phyloP scores from a whole-genome alignment of 148 eudicot genomes.

The Spergularia marina region DNA sequence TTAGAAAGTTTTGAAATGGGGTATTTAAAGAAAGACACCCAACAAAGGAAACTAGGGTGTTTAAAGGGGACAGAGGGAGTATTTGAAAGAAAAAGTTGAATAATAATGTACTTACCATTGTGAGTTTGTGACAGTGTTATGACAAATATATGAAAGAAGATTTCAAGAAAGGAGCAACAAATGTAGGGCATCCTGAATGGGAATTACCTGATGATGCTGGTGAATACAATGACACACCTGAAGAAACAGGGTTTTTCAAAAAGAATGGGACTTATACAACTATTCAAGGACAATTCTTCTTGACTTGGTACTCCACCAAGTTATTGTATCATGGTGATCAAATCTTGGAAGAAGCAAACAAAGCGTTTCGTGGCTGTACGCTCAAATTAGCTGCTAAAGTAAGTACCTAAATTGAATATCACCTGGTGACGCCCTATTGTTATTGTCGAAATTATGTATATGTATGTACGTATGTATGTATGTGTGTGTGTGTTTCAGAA shows the following conservation, averaged over 20 bases:
- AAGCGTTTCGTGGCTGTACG: constrained; percentile 48
- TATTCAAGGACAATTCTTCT: constrained; percentile 69
- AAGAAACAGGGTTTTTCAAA: constrained; percentile 68
- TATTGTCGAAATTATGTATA: too few relatives aligned
- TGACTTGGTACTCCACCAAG: constrained; percentile 81
- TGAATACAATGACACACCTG: constrained; percentile 75
- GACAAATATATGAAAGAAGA: constrained; percentile 62
- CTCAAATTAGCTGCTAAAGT: constrained; percentile 66
- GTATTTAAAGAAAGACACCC: too few relatives aligned
- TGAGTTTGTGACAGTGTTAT: constrained; percentile 47
- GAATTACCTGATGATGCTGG: constrained; percentile 89
- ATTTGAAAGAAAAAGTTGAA: too few relatives aligned
- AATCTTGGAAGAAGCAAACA: constrained; percentile 55
- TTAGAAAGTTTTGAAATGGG: too few relatives aligned
- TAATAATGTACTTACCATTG: too few relatives aligned
- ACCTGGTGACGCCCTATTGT: not conserved
- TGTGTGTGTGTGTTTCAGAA: not conserved
- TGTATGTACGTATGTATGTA: too few relatives aligned
- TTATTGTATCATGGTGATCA: constrained; percentile 72
- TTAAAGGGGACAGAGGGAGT: too few relatives aligned
- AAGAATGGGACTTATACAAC: constrained; percentile 58
- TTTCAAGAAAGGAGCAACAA: constrained; percentile 62
- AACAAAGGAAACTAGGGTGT: too few relatives aligned
- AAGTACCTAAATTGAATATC: constrained; percentile 1
- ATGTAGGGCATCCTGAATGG: constrained; percentile 75